Conservation (phyloP, 345 rosid genomes). For the Atalantia buxifolia region DNA sequence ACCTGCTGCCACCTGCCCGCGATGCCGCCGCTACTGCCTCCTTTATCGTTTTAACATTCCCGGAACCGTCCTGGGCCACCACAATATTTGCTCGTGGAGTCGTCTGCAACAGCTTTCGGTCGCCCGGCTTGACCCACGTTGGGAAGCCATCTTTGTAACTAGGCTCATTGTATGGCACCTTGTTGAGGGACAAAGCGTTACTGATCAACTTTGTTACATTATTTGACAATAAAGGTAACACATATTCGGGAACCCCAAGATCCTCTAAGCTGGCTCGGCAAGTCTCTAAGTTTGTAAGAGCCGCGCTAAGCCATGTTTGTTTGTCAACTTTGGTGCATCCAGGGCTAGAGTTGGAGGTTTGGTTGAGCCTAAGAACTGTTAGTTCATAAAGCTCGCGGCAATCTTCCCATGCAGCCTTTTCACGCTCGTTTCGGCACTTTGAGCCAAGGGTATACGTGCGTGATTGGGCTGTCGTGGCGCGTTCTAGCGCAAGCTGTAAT, state of each 20-base stretch:
- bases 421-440: constrained; percentile 47
- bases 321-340: constrained; percentile 59
- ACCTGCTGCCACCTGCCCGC: constrained; percentile 56
- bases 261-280: constrained; percentile 69
- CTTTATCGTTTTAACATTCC: constrained; percentile 56
- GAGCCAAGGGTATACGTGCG: constrained; percentile 44
- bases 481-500: constrained; percentile 50
- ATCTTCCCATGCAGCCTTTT: constrained; percentile 72
- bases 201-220: constrained; percentile 68
- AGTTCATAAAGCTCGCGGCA: constrained; percentile 54
- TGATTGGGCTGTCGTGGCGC: constrained; percentile 42
- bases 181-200: constrained; percentile 65
- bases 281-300: constrained; percentile 83
- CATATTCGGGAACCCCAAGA: constrained; percentile 51
- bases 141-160: constrained; percentile 58
- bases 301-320: constrained; percentile 93
- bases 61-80: constrained; percentile 91
- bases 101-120: constrained; percentile 69
- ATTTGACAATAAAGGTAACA: constrained; percentile 68
- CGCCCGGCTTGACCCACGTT: constrained; percentile 68
- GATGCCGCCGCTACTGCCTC: constrained; percentile 65
- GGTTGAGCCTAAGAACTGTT: constrained; percentile 48
- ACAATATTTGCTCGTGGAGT: constrained; percentile 50
- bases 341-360: constrained; percentile 36
- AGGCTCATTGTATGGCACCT: constrained; percentile 47